phyloP scores from a whole-genome alignment of 73 alveolate species.

The Symbiodinium natans region DNA sequence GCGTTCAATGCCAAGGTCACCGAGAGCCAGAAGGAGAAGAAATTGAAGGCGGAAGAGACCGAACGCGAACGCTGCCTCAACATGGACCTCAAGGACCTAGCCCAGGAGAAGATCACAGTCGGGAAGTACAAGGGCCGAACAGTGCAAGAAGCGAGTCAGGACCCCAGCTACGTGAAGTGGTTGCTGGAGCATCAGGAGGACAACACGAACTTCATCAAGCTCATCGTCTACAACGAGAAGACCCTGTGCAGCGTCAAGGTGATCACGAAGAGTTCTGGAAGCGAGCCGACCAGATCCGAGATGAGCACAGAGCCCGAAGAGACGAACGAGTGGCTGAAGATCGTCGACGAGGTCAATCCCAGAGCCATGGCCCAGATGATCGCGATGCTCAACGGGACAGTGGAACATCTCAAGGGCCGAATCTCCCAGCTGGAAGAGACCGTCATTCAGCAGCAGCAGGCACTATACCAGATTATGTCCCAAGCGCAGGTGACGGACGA shows the following conservation, averaged over 20 bases:
- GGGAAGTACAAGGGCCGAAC: constrained; percentile 1
- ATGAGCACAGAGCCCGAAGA: background rate
- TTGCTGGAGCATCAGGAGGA: background rate
- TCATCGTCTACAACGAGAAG: background rate
- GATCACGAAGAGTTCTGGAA: background rate
- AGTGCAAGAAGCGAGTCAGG: background rate
- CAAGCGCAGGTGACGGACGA: too few species aligned
- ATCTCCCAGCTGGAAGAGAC: too few species aligned
- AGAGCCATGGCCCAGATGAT: background rate
- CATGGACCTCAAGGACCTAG: background rate
- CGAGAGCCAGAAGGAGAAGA: background rate
- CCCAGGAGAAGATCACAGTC: background rate
- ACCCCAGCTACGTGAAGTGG: background rate
- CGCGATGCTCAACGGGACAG: background rate
- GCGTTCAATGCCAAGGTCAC: background rate
- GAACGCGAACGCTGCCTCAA: background rate
- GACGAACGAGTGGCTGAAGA: background rate
- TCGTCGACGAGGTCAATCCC: background rate
- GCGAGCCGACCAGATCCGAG: background rate
- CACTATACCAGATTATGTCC: too few species aligned
- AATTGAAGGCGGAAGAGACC: background rate
- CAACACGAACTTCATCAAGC: background rate
- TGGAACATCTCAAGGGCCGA: too few species aligned
- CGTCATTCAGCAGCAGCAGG: too few species aligned
- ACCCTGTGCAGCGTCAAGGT: background rate